Base-by-base conservation (phyloP, 148 eudicot species). In the Nepenthes mirabilis region DNA sequence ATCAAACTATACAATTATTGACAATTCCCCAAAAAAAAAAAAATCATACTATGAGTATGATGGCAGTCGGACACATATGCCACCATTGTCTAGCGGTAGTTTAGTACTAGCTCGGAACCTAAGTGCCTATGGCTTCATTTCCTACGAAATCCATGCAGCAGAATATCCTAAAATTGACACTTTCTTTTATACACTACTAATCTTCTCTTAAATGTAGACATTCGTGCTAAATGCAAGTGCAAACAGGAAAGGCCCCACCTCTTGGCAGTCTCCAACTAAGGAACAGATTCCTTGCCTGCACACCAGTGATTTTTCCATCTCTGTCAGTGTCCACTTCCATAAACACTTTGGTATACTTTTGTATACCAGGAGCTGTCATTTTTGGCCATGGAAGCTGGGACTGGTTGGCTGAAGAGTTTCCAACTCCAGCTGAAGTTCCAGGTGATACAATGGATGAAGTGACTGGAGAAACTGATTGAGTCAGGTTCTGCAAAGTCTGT, bases 181-280 rank as follows among this genome's bases (percentile, higher is more conserved):
- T 23, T 23, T 23, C 23, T 23, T 23, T 23, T 23, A 23, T 23
- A 23, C 23, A 23, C 23, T 23, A 23, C 23, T 23, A 23, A 23
- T 23, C 23, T 23, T 23, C 23, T 23, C 23, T 0, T 0, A 23
- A 23, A 23, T 23, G 23, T 23, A 23, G 9, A 53, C 48, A 45
- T 45, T 5, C 52, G 11, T 2, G 36, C 36, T 34, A 13, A 55
- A 55, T 1, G 6, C 33, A 9, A 33, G 37, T 7, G 8, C 8
- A 8, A 12, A 57, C 2, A 13, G 5, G 51, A 62, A 6, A 56
- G 58, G 33, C 1, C 57, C 14, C 77, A 93, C 99, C 99, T 86
- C 91, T 88, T 49, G 99, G 99, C 62, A 93, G 76, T 73, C 90
- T 88, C 99, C 99, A 93, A 71, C 96, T 88, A 64, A 93, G 77